Base-by-base conservation (phyloP, 2,329 filamentous ascomycete genomes). In the Penicillium sp. region DNA sequence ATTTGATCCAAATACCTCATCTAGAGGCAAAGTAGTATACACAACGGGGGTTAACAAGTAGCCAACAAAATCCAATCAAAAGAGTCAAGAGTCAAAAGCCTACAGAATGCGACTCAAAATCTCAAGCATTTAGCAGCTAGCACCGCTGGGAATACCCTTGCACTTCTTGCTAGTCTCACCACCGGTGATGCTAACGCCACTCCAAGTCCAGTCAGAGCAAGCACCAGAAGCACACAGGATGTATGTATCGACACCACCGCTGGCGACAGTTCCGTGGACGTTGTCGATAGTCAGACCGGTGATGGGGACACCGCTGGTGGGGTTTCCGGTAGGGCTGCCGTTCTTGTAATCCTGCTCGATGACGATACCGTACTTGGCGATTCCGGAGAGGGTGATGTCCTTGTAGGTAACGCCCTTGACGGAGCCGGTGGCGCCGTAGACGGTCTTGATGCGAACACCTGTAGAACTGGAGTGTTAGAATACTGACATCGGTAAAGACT, bases 301-400 rank as follows among this genome's bases (percentile, higher is more conserved):
- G 68, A 78, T 77, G 38, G 74, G 74, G 34, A 78, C 68, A 10
- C 75, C 76, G 34, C 55, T 68, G 48, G 74, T 72, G 6, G 74
- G 70, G n/a, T 53, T 68, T 19, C 73, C 74, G 11, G 71, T 75
- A 2, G 74, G 75, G 40, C 75, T 75, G 45, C 78, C 78, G 61
- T 79, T 79, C 65, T 78, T 70, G 65, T 84, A 85, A 68, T 85
- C 81, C 73, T 87, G 84, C 69, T 85, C 75, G 56, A 86, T 79
- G 50, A 85, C 75, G 57, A 86, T 79, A 40, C 80, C 83, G 66
- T 85, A 84, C 9, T 39, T 11, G 25, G 79, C 69, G 65, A 84
- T 84, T 46, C 71, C 69, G 38, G 72, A 76, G 1, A 85, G 73
- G 0, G 73, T 77, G 69, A 86, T 85, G 58, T 76, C 73, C 38